phyloP scores from a whole-genome alignment of 441 rosid species.

The Adansonia madagascariensis region DNA sequence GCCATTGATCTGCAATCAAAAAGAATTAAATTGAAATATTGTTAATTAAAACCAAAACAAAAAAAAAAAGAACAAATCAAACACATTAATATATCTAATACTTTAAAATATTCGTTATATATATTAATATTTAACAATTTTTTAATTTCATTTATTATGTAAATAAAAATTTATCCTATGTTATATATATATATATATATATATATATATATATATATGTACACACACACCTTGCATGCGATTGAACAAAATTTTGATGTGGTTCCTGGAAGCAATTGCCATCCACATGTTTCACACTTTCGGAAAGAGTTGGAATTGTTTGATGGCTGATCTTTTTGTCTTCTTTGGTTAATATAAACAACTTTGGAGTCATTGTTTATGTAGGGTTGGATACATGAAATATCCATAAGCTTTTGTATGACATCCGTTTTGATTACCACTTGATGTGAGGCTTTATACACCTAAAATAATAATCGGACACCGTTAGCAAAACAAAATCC shows the following conservation, averaged over 20 bases:
- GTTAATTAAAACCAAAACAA: no score
- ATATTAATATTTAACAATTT: no score
- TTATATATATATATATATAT: no score
- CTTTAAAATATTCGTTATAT: no score
- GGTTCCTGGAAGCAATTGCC: not conserved
- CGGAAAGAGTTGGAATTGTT: not conserved
- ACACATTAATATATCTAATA: not conserved
- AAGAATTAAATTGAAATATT: no score
- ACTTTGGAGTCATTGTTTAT: slow-evolving; percentile 4
- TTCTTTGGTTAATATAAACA: slow-evolving; percentile 16
- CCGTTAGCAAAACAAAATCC: not conserved
- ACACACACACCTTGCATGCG: slow-evolving; percentile 22
- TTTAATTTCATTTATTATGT: no score
- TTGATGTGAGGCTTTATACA: slow-evolving; percentile 18
- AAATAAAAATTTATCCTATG: no score
- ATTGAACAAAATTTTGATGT: slow-evolving; percentile 17
- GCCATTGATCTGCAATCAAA: not conserved
- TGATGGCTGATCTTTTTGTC: not conserved
- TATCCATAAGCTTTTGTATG: not conserved
- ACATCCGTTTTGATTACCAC: not conserved
- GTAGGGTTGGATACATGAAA: slow-evolving; percentile 21
- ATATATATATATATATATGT: no score
- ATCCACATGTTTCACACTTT: slow-evolving; percentile 16
- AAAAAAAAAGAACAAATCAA: not conserved
- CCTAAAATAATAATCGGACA: not conserved